A percentile compares a stretch with the other conserved stretches of the same genome.
These are phyloP conservation scores for Biancaea sappan DNA, from an alignment of 306 rosid genomes.

Conservation along the genomic window DNA sequence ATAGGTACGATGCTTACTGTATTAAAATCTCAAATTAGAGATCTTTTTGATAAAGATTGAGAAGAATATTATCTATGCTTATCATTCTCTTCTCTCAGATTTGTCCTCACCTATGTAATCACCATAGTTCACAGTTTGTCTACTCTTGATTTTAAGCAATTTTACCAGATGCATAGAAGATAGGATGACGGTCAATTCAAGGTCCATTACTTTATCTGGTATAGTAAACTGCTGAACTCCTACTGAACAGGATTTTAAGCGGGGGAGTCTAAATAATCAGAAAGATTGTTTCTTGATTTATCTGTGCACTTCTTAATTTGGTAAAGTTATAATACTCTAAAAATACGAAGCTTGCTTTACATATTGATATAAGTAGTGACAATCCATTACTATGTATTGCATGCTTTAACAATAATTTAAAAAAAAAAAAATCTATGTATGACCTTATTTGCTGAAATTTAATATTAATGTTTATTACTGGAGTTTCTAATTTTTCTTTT, in stretches of 20 bases:
- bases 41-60: constrained; percentile 1
- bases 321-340: background rate
- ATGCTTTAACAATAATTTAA: no score
- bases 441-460: no score
- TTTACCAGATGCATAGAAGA: background rate
- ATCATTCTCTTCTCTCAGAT: background rate
- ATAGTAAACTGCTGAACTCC: constrained; percentile 22
- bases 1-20: constrained; percentile 54
- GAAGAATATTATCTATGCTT: constrained; percentile 1
- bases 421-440: no score
- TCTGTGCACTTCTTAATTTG: background rate
- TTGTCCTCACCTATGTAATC: background rate
- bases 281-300: background rate
- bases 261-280: background rate
- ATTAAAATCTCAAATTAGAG: background rate
- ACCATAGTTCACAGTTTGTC: background rate
- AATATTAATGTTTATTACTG: background rate
- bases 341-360: no score
- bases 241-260: background rate
- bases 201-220: background rate
- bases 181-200: background rate
- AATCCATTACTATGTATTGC: background rate
- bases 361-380: background rate
- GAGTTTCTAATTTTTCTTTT: background rate
- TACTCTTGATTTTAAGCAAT: constrained; percentile 18